phyloP scores from a whole-genome alignment of 371 early-diverging fungal genomes.

The Sporodiniella umbellata region DNA sequence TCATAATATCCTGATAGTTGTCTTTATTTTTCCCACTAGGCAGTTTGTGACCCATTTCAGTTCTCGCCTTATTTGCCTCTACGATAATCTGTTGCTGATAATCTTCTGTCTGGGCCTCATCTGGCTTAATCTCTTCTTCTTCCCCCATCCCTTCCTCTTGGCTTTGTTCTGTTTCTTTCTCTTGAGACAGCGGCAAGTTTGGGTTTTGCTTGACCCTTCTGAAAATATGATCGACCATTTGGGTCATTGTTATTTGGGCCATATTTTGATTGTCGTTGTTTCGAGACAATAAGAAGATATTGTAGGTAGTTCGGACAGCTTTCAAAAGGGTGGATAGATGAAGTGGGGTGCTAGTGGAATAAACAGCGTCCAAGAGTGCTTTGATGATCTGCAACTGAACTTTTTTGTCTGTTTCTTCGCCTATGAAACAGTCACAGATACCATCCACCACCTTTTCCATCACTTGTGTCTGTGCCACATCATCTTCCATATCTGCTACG shows the following conservation, averaged over 20 bases:
- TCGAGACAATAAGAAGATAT: constrained; percentile 68
- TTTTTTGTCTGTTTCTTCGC: constrained; percentile 75
- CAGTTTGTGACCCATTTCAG: constrained; percentile 39
- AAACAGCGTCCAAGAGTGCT: constrained; percentile 83
- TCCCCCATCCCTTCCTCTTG: constrained; percentile 1
- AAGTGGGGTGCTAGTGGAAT: constrained; percentile 62
- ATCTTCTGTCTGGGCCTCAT: not conserved
- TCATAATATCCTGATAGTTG: constrained; percentile 44
- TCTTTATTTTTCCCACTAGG: constrained; percentile 35
- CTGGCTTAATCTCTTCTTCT: not conserved
- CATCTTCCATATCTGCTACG: constrained; percentile 51
- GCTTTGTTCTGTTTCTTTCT: not conserved
- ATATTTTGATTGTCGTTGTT: constrained; percentile 78
- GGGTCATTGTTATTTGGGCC: constrained; percentile 84
- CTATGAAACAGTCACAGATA: constrained; percentile 58
- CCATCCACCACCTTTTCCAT: constrained; percentile 58
- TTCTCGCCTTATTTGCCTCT: constrained; percentile 48
- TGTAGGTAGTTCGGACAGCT: constrained; percentile 76
- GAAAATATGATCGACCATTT: constrained; percentile 89
- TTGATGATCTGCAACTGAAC: constrained; percentile 73
- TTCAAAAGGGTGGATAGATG: constrained; percentile 78
- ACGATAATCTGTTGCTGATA: constrained; percentile 49
- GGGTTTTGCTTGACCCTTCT: constrained; percentile 48
- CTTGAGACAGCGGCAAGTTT: constrained; percentile 2
- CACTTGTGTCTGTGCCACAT: constrained; percentile 37